Base-by-base conservation (phyloP, 2,329 filamentous ascomycete genomes). In the Capronia epimyces region DNA sequence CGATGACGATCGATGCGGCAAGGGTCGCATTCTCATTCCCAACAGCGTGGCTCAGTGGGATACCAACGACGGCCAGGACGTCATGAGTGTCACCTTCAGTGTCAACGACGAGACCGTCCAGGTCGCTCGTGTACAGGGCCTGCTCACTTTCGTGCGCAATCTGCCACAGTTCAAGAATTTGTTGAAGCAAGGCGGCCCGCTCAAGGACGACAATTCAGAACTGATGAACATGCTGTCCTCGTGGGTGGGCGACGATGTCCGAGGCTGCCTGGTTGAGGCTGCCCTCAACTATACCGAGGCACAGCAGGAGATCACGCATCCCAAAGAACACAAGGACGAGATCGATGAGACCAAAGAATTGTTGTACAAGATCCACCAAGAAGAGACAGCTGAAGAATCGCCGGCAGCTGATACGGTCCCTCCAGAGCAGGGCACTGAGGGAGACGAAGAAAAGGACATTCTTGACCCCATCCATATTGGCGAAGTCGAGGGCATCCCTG, bases 1-100 rank as follows among this genome's bases (percentile, higher is more conserved):
- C 9, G 46, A 53, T 3, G 55, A 54, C 36, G 55, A 58, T 39
- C 56, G 53, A 8, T 63, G 60, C 31, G 55, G 43, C 20, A 49
- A 58, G 24, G 53, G 58, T 7, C 52, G 56, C 21, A 61, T 63
- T 32, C 46, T 62, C 16, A 62, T 60, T 20, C 55, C 60, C 18
- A 61, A 61, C 47, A 60, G 60, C 43, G 55, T 63, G 18, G 53
- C 57, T n/a, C 50, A 58, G n/a, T 62, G 60, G 61, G 56, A 62
- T 29, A 53, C 49, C 6, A 49, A 31, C 22, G 12, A 42, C 37
- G 48, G 53, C 15, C 51, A 51, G 45, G 60, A 63, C 40, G 45
- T 61, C 41, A 59, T 63, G 57, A 60, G 56, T 15, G 44, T 62
- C 25, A 59, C 59, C 3, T 53, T 62, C 27, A 61, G 54, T 21